phyloP scores from a whole-genome alignment of 805 yeast genomes.

The Kuraishia hungarica region DNA sequence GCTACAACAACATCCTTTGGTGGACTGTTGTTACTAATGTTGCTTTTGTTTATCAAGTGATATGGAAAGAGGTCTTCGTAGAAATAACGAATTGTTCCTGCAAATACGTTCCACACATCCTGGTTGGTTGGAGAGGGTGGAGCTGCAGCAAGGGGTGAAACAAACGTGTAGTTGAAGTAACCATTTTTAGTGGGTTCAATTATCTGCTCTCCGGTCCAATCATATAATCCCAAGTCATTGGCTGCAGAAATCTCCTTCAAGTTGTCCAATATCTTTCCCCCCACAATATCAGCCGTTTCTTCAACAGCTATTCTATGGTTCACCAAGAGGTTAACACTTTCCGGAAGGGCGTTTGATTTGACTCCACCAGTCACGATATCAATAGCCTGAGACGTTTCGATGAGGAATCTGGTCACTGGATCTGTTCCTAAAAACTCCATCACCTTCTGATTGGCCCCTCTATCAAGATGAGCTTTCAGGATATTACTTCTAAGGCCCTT shows the following conservation, averaged over 20 bases:
- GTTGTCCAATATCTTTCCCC: constrained; percentile 25
- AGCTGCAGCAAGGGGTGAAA: constrained; percentile 31
- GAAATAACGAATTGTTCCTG: constrained; percentile 56
- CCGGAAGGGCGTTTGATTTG: constrained; percentile 74
- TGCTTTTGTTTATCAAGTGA: neutral
- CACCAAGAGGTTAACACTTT: constrained; percentile 39
- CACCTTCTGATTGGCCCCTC: constrained; percentile 23
- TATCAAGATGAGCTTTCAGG: constrained; percentile 27
- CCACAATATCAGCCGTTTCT: constrained; percentile 33
- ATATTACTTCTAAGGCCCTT: constrained; percentile 18
- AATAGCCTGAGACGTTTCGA: constrained; percentile 59
- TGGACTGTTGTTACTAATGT: neutral
- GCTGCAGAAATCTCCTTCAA: constrained; percentile 34
- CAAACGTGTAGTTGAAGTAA: constrained; percentile 13
- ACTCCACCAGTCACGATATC: constrained; percentile 66
- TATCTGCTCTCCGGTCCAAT: constrained; percentile 22
- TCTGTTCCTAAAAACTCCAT: constrained; percentile 10
- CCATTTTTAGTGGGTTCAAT: constrained; percentile 14
- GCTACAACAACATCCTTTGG: constrained; percentile 25
- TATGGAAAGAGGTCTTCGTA: constrained; percentile 39
- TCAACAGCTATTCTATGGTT: constrained; percentile 63
- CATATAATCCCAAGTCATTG: constrained; percentile 38
- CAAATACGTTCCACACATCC: constrained; percentile 43
- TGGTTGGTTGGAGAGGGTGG: constrained; percentile 29
- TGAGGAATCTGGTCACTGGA: constrained; percentile 22